phyloP scores from a whole-genome alignment of 2,329 filamentous ascomycete genomes.

The Chrysoporthe deuterocubensis region DNA sequence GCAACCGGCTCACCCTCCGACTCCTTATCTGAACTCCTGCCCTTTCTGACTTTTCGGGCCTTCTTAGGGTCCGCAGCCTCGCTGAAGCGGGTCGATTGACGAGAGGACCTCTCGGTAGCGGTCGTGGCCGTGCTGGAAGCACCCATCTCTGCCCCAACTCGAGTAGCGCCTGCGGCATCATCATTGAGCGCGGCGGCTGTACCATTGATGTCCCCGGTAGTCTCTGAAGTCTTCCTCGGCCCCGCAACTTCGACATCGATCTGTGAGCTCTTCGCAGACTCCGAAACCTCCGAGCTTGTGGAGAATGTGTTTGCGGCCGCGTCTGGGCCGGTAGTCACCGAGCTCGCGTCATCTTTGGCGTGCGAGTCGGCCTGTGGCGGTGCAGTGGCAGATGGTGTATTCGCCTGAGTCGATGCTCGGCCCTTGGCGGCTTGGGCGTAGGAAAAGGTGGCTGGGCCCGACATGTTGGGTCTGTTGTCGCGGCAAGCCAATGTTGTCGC shows the following conservation, averaged over 20 bases:
- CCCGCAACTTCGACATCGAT: constrained; percentile 32
- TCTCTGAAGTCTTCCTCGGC: constrained; percentile 37
- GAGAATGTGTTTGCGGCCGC: constrained; percentile 43
- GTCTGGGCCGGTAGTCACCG: constrained; percentile 41
- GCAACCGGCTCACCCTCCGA: constrained; percentile 55
- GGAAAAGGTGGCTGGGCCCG: constrained; percentile 71
- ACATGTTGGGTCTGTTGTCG: constrained; percentile 45
- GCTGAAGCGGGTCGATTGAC: constrained; percentile 66
- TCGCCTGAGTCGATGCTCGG: constrained; percentile 53
- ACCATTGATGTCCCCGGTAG: constrained; percentile 34
- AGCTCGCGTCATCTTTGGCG: constrained; percentile 40
- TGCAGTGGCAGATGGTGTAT: constrained; percentile 38
- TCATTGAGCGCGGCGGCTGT: constrained; percentile 44
- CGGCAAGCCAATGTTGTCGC: constrained; percentile 15
- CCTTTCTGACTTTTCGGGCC: constrained; percentile 68
- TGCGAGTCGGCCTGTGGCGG: constrained; percentile 40
- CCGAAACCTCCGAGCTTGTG: constrained; percentile 40
- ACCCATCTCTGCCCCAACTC: constrained; percentile 29
- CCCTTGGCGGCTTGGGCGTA: constrained; percentile 96
- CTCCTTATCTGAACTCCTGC: constrained; percentile 55
- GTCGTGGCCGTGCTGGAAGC: constrained; percentile 19
- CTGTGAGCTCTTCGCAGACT: constrained; percentile 34
- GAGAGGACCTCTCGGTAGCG: constrained; percentile 49
- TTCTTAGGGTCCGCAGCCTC: constrained; percentile 70
- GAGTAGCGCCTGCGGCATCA: constrained; percentile 27